Base-by-base conservation (phyloP, 2,329 filamentous ascomycete species). In the Aspergillus novofumigatus region DNA sequence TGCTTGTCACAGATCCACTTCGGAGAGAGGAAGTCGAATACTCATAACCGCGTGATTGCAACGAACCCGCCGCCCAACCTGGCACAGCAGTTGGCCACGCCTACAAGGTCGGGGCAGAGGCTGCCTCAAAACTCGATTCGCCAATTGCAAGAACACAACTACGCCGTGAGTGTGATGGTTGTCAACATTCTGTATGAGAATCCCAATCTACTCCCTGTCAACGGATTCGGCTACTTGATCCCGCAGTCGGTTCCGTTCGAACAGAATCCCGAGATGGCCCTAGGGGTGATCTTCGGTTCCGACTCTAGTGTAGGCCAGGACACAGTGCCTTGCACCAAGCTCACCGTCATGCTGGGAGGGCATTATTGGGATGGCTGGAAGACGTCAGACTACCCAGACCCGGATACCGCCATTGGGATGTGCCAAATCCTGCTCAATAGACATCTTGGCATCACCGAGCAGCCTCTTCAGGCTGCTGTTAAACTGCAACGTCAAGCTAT, bases 281-380 rank as follows among this genome's bases (percentile, higher is more conserved):
- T 99, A 5, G 94, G 94, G 60, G 92, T 97, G 53, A 89, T 97
- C 59, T 97, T 97, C 73, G 92, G 96, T 74, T 90, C 87, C 2
- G 86, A 91, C 61, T 82, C 83, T 20, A 76, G 79, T n/a, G 68
- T 74, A 51, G 82, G 81, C 20, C 80, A 83, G 64, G 84, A 88
- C 69, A 79, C 75, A 3, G 79, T 73, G 1, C 69, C 72, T 0
- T 91, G 90, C 25, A 96, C 91, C 14, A 96, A 96, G 72, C 75
- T 97, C 53, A 96, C 93, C 17, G 90, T 97, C 65, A 96, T 99
- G 86, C 79, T 99, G 56, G 94, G 94, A 58, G 94, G 94, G 1
- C 92, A 97, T 75, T 91, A 90, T 83, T 97, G 91, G 91, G 82
- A 91, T 70, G 82, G 78, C 57, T 86, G 82, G 78, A 68, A 65